Evolutionary conservation across 164 flowering plant species (phyloP).

Genomic region (Brasenia schreberi): DNA sequence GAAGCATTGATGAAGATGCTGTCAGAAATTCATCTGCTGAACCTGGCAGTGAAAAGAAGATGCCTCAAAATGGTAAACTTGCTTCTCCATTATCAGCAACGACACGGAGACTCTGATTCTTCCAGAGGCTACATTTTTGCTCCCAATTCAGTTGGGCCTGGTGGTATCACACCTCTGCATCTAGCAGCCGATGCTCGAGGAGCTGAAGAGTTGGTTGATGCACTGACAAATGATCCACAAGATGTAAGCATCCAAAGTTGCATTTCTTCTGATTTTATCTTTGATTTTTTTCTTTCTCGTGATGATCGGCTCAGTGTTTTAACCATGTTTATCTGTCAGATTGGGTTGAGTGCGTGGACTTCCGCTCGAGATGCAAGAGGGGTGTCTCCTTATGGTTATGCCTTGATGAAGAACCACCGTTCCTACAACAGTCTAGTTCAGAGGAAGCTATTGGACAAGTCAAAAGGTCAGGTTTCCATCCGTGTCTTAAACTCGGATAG

Average conservation of each 20-base stretch:
- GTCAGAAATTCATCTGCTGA: slow-evolving; percentile 50
- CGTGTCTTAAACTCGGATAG: slow-evolving; percentile 20
- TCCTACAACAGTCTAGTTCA: slow-evolving; percentile 62
- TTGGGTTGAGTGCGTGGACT: slow-evolving; percentile 71
- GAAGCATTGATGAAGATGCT: slow-evolving; percentile 35
- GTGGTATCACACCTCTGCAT: slow-evolving; percentile 79
- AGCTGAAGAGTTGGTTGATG: slow-evolving; percentile 54
- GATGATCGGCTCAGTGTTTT: no score
- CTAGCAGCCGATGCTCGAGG: slow-evolving; percentile 63
- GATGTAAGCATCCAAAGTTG: slow-evolving; percentile 47
- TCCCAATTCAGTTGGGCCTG: slow-evolving; percentile 64
- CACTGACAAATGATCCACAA: slow-evolving; percentile 68
- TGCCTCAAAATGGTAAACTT: slow-evolving; percentile 54
- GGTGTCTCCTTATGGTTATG: slow-evolving; percentile 64
- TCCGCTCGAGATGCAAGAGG: slow-evolving; percentile 51
- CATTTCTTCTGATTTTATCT: no score
- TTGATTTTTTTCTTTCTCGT: no score
- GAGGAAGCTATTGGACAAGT: slow-evolving; percentile 45
- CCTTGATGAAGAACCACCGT: slow-evolving; percentile 47
- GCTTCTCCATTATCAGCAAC: slow-evolving; percentile 44
- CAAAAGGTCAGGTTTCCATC: slow-evolving; percentile 46
- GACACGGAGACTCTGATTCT: slow-evolving; percentile 6
- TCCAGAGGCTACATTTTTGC: slow-evolving; percentile 43
- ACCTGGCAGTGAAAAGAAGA: slow-evolving; percentile 69
- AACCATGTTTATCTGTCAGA: slow-evolving; percentile 20